Evolutionary conservation across 163 green algal genomes (phyloP).

Genomic region (Scenedesmus sp.): DNA sequence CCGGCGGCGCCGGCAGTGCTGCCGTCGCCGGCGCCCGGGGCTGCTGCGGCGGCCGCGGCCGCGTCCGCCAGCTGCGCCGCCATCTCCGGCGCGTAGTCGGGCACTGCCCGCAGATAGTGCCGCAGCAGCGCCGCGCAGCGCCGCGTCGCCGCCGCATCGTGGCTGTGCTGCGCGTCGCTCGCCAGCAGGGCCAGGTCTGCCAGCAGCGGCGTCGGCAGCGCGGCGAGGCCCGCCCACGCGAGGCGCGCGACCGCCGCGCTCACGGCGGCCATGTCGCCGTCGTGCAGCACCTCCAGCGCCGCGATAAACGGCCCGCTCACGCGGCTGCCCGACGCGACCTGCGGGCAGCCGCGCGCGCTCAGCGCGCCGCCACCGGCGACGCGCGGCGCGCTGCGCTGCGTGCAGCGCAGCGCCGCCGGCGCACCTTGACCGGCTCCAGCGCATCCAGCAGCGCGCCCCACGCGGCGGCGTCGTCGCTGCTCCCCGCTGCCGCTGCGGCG

Average conservation of each 20-base stretch:
- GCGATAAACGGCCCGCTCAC: slow-evolving; percentile 51
- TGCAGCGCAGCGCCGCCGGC: background rate
- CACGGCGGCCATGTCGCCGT: slow-evolving; percentile 21
- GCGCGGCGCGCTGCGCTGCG: background rate
- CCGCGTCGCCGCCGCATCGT: background rate
- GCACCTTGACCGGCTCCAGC: slow-evolving; percentile 28
- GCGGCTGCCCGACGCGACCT: slow-evolving; percentile 38
- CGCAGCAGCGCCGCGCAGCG: slow-evolving; percentile 10
- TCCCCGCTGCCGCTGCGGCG: slow-evolving; percentile 20
- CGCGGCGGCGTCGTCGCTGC: slow-evolving; percentile 8
- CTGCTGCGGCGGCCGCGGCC: background rate
- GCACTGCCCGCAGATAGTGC: slow-evolving; percentile 29
- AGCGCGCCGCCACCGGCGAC: too few relatives aligned
- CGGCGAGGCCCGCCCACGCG: slow-evolving; percentile 38
- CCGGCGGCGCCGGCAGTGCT: too few relatives aligned
- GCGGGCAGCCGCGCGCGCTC: too few relatives aligned
- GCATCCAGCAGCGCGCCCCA: slow-evolving; percentile 13
- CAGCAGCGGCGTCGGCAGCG: slow-evolving; percentile 35
- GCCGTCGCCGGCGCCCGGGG: background rate
- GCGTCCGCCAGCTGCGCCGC: background rate
- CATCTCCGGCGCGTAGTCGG: slow-evolving; percentile 17
- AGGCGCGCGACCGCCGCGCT: slow-evolving; percentile 10
- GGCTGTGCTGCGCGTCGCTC: background rate
- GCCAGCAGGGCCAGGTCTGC: slow-evolving; percentile 41
- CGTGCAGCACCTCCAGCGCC: slow-evolving; percentile 40